Conservation (phyloP, 2,329 filamentous ascomycete species). For the Paramyrothecium roridum region DNA sequence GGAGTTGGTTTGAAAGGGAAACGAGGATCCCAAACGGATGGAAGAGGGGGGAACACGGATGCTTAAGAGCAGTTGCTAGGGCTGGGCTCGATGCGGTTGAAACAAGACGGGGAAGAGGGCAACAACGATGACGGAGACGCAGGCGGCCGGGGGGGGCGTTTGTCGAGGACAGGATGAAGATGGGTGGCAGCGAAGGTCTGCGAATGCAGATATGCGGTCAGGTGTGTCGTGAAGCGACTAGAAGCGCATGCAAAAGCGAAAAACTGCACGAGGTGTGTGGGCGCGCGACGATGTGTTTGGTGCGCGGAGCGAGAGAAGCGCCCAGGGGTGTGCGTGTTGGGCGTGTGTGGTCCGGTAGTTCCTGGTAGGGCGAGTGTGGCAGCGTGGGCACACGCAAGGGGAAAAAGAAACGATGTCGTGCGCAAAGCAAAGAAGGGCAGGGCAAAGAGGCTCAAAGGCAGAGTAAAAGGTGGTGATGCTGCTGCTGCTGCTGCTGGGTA, state of each 20-base stretch:
- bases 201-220: background rate
- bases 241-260: too few relatives aligned
- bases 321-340: background rate
- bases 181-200: background rate
- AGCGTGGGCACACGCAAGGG: background rate
- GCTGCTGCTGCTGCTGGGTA: background rate
- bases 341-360: background rate
- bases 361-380: background rate
- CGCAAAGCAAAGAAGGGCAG: background rate
- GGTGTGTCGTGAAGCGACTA: background rate
- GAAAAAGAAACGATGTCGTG: too few relatives aligned
- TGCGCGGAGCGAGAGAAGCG: background rate
- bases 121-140: background rate
- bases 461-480: background rate
- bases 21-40: slow-evolving; percentile 4
- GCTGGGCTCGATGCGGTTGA: background rate
- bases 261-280: background rate
- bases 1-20: slow-evolving; percentile 5
- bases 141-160: background rate
- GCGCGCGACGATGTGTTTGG: background rate
- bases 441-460: background rate
- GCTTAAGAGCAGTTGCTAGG: background rate
- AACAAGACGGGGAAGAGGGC: background rate
- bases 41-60: background rate
- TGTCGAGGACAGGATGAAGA: background rate